These are phyloP conservation scores for Amphichorda felina DNA, from an alignment of 2,329 filamentous ascomycete species.

Conservation along the genomic window DNA sequence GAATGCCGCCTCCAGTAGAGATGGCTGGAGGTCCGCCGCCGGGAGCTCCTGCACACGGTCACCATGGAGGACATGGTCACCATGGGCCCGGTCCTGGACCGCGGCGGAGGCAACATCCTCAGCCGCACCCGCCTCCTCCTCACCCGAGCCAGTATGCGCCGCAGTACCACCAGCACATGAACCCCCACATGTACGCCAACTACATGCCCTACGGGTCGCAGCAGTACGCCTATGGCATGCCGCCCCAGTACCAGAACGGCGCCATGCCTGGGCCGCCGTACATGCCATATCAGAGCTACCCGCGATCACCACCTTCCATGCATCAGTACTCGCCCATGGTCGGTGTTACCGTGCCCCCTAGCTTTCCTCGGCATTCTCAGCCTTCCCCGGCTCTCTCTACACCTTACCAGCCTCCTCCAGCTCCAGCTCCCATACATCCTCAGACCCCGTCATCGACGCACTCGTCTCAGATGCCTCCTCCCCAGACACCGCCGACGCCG, in stretches of 20 bases:
- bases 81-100: conserved; percentile 2
- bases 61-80: neutral
- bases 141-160: conserved; percentile 15
- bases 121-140: conserved; percentile 1
- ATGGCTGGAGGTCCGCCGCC: conserved; percentile 16
- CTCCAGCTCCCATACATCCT: conserved; percentile 27
- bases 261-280: conserved; percentile 33
- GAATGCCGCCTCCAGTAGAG: conserved; percentile 18
- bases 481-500: conserved; percentile 35
- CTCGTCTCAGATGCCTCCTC: conserved; percentile 27
- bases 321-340: conserved; percentile 42
- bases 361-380: conserved; percentile 36
- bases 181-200: conserved; percentile 32
- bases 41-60: conserved; percentile 4
- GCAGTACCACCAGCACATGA: conserved; percentile 27
- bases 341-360: conserved; percentile 29
- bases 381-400: conserved; percentile 42
- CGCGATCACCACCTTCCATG: conserved; percentile 36
- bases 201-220: conserved; percentile 36
- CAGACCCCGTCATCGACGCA: conserved; percentile 43
- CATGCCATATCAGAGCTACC: conserved; percentile 36
- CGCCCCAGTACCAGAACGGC: conserved; percentile 41
- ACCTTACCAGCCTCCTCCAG: conserved; percentile 41
- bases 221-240: conserved; percentile 39
- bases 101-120: conserved; percentile 21